A percentile compares a stretch with the other conserved stretches of the same genome.
Conservation (phyloP, 331 rosid genomes). For the Quercus phellos region DNA sequence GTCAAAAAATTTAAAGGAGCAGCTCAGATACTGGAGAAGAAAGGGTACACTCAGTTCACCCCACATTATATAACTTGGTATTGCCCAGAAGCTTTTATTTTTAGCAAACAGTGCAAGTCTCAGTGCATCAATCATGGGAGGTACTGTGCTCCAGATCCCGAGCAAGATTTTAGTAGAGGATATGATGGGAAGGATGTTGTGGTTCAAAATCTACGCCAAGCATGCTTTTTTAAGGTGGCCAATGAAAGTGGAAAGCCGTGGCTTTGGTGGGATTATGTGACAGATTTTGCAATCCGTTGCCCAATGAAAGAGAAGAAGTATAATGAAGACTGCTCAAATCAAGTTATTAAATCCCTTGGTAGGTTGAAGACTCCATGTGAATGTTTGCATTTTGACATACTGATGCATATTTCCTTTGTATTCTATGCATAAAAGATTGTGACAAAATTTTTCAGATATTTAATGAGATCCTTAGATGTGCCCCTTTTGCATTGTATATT, state of each 20-base stretch:
- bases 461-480: background rate
- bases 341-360: constrained; percentile 85
- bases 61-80: constrained; percentile 95
- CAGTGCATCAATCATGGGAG: constrained; percentile 90
- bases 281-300: constrained; percentile 94
- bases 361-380: constrained; percentile 26
- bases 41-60: constrained; percentile 78
- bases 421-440: background rate
- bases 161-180: constrained; percentile 83
- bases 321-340: constrained; percentile 70
- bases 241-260: constrained; percentile 93
- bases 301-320: constrained; percentile 77
- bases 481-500: background rate
- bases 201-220: constrained; percentile 86
- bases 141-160: constrained; percentile 98
- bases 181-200: constrained; percentile 97
- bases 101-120: constrained; percentile 82
- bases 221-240: constrained; percentile 85
- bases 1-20: constrained; percentile 73
- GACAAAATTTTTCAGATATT: background rate
- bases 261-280: constrained; percentile 99
- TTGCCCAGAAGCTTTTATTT: constrained; percentile 77
- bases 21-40: constrained; percentile 83
- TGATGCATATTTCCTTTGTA: constrained; percentile 8
- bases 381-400: constrained; percentile 5